Base-by-base conservation (phyloP, 305 asterid species). In the Ruellia speciosa region DNA sequence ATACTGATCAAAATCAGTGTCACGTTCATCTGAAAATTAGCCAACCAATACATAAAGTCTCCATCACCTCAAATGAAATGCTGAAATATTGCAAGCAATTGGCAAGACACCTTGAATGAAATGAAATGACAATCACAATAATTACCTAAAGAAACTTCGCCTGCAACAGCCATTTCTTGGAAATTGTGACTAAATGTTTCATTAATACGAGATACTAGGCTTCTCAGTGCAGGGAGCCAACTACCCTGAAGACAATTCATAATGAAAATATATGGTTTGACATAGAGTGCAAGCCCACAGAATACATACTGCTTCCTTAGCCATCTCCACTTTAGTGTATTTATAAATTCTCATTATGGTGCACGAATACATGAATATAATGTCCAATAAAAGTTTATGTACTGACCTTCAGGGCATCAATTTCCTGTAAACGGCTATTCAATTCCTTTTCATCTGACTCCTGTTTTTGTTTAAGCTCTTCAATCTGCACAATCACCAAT, bases 101-200 rank as follows among this genome's bases (percentile, higher is more conserved):
- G n/a, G 16, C 20, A 33, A n/a, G 33, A 41, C 16, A 33, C 41
- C 51, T 18, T 28, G 13, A 69, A 59, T 47, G 62, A 60, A 66
- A 56, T n/a, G 46, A 51, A 39, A 48, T 40, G 31, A 24, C 31
- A 0, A 31, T 61, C 35, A 49, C 18, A 60, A 64, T 24, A 60
- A 18, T 56, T 76, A 92, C 99, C 99, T 65, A 92, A 73, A 58
- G 89, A 81, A 50, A 92, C 99, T 74, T 88, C 96, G 69, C 99
- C 97, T 24, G 97, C 97, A 54, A 92, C 99, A 64, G 97, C 99
- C 99, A 92, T 92, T 78, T 92, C 97, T 82, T 83, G 90, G 77
- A 92, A 92, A 70, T 92, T 92, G 62, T 57, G 80, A 66, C 97
- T 79, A 64, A 92, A 92, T 70, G 96, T 88, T 72, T 71, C 84